A percentile compares a stretch with the other conserved stretches of the same genome.
These are phyloP conservation scores for Debaryomyces subglobosus DNA, from an alignment of 1,139 yeast species.

Conservation along the genomic window DNA sequence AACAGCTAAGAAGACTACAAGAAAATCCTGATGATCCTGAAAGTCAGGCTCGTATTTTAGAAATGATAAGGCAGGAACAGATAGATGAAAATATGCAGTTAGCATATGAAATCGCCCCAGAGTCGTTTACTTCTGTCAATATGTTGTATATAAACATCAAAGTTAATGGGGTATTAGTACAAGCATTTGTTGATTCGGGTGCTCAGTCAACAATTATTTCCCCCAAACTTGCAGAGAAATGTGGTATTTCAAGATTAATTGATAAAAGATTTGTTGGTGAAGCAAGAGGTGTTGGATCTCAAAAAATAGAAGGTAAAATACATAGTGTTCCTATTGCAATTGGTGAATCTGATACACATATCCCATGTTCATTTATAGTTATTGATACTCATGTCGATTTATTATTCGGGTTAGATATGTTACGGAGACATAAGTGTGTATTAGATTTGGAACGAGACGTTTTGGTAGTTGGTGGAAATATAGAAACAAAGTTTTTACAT, in stretches of 20 bases:
- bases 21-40: slow-evolving; percentile 76
- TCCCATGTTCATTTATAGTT: slow-evolving; percentile 83
- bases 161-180: slow-evolving; percentile 77
- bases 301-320: slow-evolving; percentile 77
- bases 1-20: slow-evolving; percentile 54
- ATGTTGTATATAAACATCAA: slow-evolving; percentile 82
- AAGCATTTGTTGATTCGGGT: slow-evolving; percentile 96
- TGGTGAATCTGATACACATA: slow-evolving; percentile 52
- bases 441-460: slow-evolving; percentile 72
- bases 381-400: slow-evolving; percentile 76
- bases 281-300: slow-evolving; percentile 90
- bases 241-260: slow-evolving; percentile 73
- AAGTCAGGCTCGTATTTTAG: slow-evolving; percentile 67
- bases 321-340: slow-evolving; percentile 88
- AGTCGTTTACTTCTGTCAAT: slow-evolving; percentile 76
- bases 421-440: slow-evolving; percentile 82
- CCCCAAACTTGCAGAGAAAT: slow-evolving; percentile 71
- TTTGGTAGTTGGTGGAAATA: slow-evolving; percentile 70
- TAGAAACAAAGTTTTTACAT: slow-evolving; percentile 68
- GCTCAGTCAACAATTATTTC: slow-evolving; percentile 90
- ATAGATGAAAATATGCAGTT: slow-evolving; percentile 76
- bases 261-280: slow-evolving; percentile 81
- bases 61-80: slow-evolving; percentile 69
- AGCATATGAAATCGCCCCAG: slow-evolving; percentile 90
- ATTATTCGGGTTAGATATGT: slow-evolving; percentile 74